Base-by-base conservation (phyloP, 768 basidiomycete species). In the Leccinum subgranulosum region DNA sequence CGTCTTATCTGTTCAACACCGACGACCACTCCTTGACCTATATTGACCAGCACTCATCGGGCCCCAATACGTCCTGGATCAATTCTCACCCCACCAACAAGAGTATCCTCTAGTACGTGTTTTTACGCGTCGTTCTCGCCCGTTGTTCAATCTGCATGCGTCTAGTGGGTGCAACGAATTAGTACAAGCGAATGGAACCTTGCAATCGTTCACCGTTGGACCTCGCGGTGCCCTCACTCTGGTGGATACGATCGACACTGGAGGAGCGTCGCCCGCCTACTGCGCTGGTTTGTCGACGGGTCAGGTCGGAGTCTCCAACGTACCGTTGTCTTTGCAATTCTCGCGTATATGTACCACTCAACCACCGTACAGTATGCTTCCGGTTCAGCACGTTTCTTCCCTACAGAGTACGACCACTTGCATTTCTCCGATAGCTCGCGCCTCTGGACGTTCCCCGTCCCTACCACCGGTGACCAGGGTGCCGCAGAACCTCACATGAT, bases 401-500 rank as follows among this genome's bases (percentile, higher is more conserved):
- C 81, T 0, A 83, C 81, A 0, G 71, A 74, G 27, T 62, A 61
- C 25, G 75, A 79, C 58, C 45, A 66, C 9, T 53, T 77, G 43
- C 66, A 74, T 55, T 78, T 78, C 55, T 64, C 65, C 12, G 49
- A 55, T 15, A 27, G 60, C 25, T 75, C 80, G 11, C 68, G 76
- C 2, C 62, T 77, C 12, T 79, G 85, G 67, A 78, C 77, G 12
- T 88, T 89, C 75, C 81, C 85, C 14, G 72, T 70, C 0, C 73
- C 79, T 2, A 63, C 64, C 11, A 70, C 72, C 0, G 59, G 70
- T 2, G 51, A 52, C 3, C 45, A 59, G 36, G 58, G 58, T 28
- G 73, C 75, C 7, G 84, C 86, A 1, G 81, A 87, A 67, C 87
- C 88, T 11, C 88, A 89, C 66, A 85, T 86, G 85, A 76, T 80